A percentile compares a stretch with the other conserved stretches of the same genome.
Evolutionary conservation across 1,284 basidiomycete genomes (phyloP).

Genomic region (Pseudozyma tsukubaensis): DNA sequence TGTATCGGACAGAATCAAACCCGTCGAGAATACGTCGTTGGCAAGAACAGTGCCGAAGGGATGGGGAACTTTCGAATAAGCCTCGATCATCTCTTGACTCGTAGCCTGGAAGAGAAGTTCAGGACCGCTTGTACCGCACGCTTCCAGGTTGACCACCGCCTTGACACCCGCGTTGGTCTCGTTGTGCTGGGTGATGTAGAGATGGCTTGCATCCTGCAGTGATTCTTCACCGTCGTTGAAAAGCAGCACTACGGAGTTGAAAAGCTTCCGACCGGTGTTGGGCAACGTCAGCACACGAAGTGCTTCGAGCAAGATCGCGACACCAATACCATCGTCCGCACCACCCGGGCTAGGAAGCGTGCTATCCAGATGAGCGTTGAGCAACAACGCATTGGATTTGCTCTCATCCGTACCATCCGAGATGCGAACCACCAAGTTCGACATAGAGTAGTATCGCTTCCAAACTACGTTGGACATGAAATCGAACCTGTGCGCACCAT

Average conservation of each 20-base stretch:
- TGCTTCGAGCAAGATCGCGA: conserved; percentile 89
- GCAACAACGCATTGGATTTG: conserved; percentile 75
- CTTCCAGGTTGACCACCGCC: conserved; percentile 91
- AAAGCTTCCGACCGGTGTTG: conserved; percentile 79
- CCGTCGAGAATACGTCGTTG: conserved; percentile 92
- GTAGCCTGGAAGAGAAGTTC: conserved; percentile 97
- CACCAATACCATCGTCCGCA: conserved; percentile 79
- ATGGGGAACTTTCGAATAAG: conserved; percentile 86
- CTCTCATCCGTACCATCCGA: conserved; percentile 79
- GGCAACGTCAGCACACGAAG: conserved; percentile 77
- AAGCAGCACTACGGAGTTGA: conserved; percentile 85
- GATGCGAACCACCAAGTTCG: conserved; percentile 88
- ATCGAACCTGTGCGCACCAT: conserved; percentile 66
- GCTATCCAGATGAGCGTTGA: conserved; percentile 86
- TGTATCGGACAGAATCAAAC: conserved; percentile 78
- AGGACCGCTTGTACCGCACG: conserved; percentile 87
- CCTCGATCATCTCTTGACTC: conserved; percentile 90
- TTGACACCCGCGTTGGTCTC: conserved; percentile 75
- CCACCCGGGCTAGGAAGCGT: conserved; percentile 72
- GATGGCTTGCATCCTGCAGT: conserved; percentile 88
- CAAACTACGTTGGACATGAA: conserved; percentile 76
- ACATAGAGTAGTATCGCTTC: conserved; percentile 87
- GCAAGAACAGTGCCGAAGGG: conserved; percentile 92
- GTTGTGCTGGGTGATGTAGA: conserved; percentile 67
- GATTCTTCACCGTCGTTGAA: conserved; percentile 95